Evolutionary conservation across 441 rosid genomes (phyloP).

Genomic region (Pelargonium citronellum): DNA sequence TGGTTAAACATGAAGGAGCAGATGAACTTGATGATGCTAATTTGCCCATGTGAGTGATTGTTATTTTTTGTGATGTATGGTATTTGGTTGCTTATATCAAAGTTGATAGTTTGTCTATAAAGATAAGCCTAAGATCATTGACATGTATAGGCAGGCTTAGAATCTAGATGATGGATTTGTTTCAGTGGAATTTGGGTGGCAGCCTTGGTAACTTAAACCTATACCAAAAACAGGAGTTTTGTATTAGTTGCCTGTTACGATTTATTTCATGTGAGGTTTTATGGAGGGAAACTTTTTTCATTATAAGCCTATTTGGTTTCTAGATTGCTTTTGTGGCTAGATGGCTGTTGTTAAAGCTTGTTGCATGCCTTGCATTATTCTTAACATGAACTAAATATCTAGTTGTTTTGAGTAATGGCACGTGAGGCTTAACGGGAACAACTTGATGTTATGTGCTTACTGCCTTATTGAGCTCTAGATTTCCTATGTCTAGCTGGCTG

Average conservation of each 20-base stretch:
- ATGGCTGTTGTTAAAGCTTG: background rate
- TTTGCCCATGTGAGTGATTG: conserved; percentile 61
- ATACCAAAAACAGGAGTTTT: background rate
- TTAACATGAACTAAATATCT: background rate
- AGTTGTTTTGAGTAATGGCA: background rate
- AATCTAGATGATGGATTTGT: no score
- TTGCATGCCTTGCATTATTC: background rate
- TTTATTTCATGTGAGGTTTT: no score
- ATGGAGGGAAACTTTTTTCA: background rate
- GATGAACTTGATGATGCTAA: conserved; percentile 58
- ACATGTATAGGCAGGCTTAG: no score
- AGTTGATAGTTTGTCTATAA: background rate
- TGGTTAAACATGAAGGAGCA: conserved; percentile 64
- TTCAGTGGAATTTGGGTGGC: background rate
- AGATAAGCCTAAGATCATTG: background rate
- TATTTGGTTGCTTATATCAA: background rate
- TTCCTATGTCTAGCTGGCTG: no score
- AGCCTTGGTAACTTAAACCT: background rate
- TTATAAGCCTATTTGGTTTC: background rate
- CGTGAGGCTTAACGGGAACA: no score
- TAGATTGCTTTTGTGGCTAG: no score
- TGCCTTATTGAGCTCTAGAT: no score
- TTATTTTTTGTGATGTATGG: background rate
- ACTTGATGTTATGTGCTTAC: no score
- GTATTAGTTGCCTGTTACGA: background rate